These are phyloP conservation scores for Camelina hispida DNA, from an alignment of 345 rosid species.

Conservation along the genomic window DNA sequence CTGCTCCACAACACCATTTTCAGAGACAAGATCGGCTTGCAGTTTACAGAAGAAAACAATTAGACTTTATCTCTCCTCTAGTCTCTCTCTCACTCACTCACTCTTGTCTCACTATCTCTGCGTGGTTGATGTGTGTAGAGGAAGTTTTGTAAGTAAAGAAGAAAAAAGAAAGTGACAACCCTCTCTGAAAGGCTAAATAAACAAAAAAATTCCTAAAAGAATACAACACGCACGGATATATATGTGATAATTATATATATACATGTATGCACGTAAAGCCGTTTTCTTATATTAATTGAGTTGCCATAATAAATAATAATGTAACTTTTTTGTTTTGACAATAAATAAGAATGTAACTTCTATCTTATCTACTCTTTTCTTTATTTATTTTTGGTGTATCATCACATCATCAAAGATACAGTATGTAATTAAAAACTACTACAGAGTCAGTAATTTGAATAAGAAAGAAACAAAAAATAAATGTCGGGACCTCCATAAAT, in stretches of 20 bases:
- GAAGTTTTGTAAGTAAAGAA: constrained; percentile 31
- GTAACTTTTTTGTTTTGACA: not conserved
- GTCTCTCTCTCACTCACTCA: constrained; percentile 7
- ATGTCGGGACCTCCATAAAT: constrained; percentile 28
- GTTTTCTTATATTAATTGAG: constrained; percentile 20
- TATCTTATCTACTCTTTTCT: not conserved
- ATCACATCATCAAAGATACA: constrained; percentile 42
- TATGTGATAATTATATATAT: not conserved
- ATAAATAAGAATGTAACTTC: not conserved
- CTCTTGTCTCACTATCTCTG: not conserved
- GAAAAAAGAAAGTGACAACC: constrained; percentile 29
- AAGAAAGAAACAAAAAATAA: constrained; percentile 32
- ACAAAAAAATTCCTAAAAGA: constrained; percentile 19
- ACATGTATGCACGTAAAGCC: constrained; percentile 27
- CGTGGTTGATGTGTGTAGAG: constrained; percentile 23
- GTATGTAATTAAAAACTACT: constrained; percentile 15
- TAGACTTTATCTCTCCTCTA: constrained; percentile 25
- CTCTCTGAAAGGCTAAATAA: constrained; percentile 19
- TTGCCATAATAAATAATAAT: constrained; percentile 33
- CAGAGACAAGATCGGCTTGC: constrained; percentile 31
- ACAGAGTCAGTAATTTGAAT: constrained; percentile 37
- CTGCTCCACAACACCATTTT: constrained; percentile 45
- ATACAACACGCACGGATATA: constrained; percentile 33
- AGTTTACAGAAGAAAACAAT: constrained; percentile 22
- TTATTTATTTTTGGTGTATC: constrained; percentile 25